Base-by-base conservation (phyloP, 768 basidiomycete species). In the Naematelia aurantialba region DNA sequence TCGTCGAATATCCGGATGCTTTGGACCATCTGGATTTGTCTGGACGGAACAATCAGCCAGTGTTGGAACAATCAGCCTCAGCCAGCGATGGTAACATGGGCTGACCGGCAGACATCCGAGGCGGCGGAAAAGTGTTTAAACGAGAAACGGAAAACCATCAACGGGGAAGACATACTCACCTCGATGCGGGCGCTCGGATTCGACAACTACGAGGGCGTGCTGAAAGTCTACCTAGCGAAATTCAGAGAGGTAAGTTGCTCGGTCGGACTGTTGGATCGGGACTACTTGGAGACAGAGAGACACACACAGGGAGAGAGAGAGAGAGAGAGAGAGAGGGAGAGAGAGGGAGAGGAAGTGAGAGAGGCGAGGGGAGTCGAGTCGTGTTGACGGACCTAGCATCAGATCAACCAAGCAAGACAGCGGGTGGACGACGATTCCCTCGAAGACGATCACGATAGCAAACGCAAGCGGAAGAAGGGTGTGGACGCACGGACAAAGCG, bases 141-240 rank as follows among this genome's bases (percentile, higher is more conserved):
- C 67, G 93, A 97, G 81, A 98, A 98, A 79, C 83, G 94, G 62
- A 98, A 98, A 81, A 98, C 94, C 59, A 92, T 97, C 45, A 92
- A 91, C 12, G 94, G 94, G 24, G 93, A 98, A 81, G 94, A 98
- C 76, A 93, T 98, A 47, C 78, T 98, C 57, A 88, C 90, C 66
- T 92, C 92, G n/a, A 92, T 97, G 90, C 80, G 83, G 31, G 83
- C 87, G 34, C 83, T 98, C 21, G 94, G 94, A 22, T 96, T 96
- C 69, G 93, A 96, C 66, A 89, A 94, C 69, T 96, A 97, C 70
- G 88, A 87, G 49, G 89, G 92, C 79, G 88, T 89, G 31, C 80
- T 96, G 57, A 91, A 89, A 79, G 89, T 97, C 52, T 91, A 96
- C 78, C 79, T 98, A 46, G 86, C 91, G 3, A 94, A 94, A 79